Conservation (phyloP, 805 yeast genomes). For the Lipomyces yamanashiensis region DNA sequence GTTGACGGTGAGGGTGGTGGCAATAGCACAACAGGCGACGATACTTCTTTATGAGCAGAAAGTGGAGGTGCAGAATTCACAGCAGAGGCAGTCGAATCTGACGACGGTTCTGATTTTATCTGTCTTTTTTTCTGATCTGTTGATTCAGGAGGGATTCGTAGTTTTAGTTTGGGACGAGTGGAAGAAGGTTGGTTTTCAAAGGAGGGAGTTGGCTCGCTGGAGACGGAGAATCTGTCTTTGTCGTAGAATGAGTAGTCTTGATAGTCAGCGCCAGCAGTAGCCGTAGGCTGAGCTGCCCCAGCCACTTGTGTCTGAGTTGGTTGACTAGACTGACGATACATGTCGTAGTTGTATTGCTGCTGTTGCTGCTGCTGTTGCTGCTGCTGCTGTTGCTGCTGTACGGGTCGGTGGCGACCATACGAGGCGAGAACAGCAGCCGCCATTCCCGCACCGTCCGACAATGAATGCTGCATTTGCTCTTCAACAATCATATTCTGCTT, state of each 20-base stretch:
- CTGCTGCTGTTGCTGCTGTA: slow-evolving; percentile 11
- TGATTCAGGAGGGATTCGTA: slow-evolving; percentile 45
- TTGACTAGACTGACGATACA: not conserved
- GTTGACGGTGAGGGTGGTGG: slow-evolving; percentile 47
- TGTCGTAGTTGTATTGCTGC: slow-evolving; percentile 7
- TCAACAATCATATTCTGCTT: slow-evolving; percentile 34
- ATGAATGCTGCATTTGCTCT: slow-evolving; percentile 7
- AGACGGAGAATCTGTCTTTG: slow-evolving; percentile 6
- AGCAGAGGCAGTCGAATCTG: slow-evolving; percentile 25
- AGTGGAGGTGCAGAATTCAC: slow-evolving; percentile 27
- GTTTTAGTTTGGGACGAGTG: slow-evolving; percentile 47
- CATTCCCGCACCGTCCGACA: slow-evolving; percentile 15
- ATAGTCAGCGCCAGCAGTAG: too few species aligned
- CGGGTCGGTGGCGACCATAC: not conserved
- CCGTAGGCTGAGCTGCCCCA: too few species aligned
- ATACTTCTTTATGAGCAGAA: slow-evolving; percentile 35
- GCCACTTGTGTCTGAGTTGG: too few species aligned
- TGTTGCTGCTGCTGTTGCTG: slow-evolving; percentile 20
- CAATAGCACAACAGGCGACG: slow-evolving; percentile 41
- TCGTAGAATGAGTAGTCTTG: not conserved
- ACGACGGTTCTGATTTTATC: slow-evolving; percentile 21
- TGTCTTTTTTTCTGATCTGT: slow-evolving; percentile 2
- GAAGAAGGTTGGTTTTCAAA: slow-evolving; percentile 4
- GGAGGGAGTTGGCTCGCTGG: slow-evolving; percentile 5
- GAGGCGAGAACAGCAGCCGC: slow-evolving; percentile 18